Evolutionary conservation across 192 early-diverging fungal genomes (phyloP).

Genomic region (Spinellus fusiger): DNA sequence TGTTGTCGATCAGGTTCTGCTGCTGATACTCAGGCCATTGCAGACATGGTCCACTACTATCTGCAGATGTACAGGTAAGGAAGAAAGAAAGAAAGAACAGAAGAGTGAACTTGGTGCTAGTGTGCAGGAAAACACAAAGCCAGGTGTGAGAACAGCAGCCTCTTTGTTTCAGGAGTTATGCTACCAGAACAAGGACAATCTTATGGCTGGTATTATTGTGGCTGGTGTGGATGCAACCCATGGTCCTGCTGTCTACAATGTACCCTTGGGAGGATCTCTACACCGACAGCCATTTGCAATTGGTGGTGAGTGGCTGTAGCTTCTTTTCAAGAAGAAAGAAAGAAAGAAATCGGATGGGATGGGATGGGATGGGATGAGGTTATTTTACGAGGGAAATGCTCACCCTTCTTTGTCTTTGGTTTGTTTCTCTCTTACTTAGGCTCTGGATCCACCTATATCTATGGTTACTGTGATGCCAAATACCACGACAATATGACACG

Average conservation of each 20-base stretch:
- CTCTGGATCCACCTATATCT: constrained; percentile 94
- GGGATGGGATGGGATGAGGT: background rate
- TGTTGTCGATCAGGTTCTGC: constrained; percentile 97
- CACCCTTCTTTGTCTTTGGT: background rate
- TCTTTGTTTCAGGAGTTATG: constrained; percentile 90
- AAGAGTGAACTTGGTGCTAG: constrained; percentile 30
- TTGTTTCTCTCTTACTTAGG: constrained; percentile 34
- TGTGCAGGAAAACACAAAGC: constrained; percentile 76
- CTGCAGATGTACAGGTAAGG: constrained; percentile 85
- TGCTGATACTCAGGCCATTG: constrained; percentile 97
- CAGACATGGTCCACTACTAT: constrained; percentile 96
- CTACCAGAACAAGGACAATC: constrained; percentile 87
- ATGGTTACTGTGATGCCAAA: constrained; percentile 92
- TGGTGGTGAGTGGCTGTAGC: constrained; percentile 50
- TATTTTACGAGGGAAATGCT: background rate
- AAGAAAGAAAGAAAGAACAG: background rate
- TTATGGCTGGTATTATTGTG: constrained; percentile 93
- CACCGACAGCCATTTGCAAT: constrained; percentile 91
- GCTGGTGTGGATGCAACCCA: constrained; percentile 94
- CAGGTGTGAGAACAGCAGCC: constrained; percentile 82
- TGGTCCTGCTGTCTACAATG: constrained; percentile 82
- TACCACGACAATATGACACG: constrained; percentile 76
- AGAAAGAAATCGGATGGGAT: background rate
- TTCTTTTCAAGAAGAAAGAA: background rate
- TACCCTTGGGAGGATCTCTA: constrained; percentile 90